Percentiles rank a stretch among this genome's conserved stretches.
Conservation (phyloP, 306 rosid species). For the Inga oerstediana region DNA sequence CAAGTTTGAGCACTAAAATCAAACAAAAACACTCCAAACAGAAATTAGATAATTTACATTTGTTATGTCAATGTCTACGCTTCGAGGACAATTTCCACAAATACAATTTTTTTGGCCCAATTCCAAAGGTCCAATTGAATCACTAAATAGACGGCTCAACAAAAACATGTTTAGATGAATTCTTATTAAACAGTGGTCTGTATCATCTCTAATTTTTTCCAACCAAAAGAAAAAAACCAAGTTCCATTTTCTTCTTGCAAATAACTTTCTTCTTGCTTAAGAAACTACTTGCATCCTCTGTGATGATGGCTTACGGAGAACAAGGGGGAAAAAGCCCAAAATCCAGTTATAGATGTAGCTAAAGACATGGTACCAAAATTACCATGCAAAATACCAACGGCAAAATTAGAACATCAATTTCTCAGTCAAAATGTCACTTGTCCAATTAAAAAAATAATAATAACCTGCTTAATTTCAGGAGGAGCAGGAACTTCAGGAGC, state of each 20-base stretch:
- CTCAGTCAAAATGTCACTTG: neutral
- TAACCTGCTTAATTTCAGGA: slow-evolving; percentile 97
- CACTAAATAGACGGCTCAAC: neutral
- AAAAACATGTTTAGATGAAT: neutral
- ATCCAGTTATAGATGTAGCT: slow-evolving; percentile 12
- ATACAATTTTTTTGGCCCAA: neutral
- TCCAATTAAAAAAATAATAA: slow-evolving; percentile 7
- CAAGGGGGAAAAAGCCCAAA: neutral
- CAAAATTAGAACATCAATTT: slow-evolving; percentile 18
- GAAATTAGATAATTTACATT: neutral
- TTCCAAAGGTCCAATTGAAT: neutral
- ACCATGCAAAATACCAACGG: neutral
- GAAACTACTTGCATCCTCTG: neutral
- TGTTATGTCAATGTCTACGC: neutral
- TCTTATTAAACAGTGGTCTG: neutral
- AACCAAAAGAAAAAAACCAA: neutral
- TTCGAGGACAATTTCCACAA: neutral
- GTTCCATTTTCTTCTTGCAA: neutral
- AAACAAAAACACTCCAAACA: neutral
- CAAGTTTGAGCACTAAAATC: neutral
- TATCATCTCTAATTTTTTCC: neutral
- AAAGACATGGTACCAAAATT: neutral
- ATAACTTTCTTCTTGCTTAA: neutral
- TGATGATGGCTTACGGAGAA: neutral
- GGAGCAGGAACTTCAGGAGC: slow-evolving; percentile 98